Evolutionary conservation across 495 filamentous ascomycete genomes (phyloP), one percentile per base, ranked within the genome.

Genomic region (Immersiella caudata): DNA sequence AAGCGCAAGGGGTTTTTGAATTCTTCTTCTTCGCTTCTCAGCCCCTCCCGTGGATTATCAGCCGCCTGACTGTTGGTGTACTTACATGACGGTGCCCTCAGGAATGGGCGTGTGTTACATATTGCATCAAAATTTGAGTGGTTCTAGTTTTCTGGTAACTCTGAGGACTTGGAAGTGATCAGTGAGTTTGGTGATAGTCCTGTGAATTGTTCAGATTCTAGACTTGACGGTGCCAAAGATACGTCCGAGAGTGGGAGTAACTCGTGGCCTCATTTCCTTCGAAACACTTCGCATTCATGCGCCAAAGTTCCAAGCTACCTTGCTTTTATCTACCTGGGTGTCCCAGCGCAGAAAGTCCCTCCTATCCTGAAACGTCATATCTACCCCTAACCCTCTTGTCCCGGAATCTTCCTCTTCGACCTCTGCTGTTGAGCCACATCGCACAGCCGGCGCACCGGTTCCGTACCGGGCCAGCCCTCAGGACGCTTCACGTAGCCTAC

Each of bases 401-500:
- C 74, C 20, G 79, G 80, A 33, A 78, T 72, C 65, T 71, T 75
- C 66, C 82, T 76, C 68, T 68, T 78, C 67, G 75, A 74, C 71
- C 84, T 70, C 7, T 72, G 70, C 71, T 82, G 78, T 35, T 74
- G 71, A 11, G 84, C 85, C 20, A 66, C 52, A 68, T 81, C 76
- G 70, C 85, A 87, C 65, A 87, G 62, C 68, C 70, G 63, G 68
- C 75, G 71, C 70, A 56, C 29, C 6, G 79, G 79, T 73, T 82
- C 80, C 62, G 74, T 81, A 1, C 76, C 79, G 55, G 81, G 75
- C 84, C 84, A 86, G 20, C 78, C 77, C 67, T 76, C 67, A 0
- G 79, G 76, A 54, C 75, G 67, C 74, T 79, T 80, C 5, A 95
- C 86, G 72, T 79, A 84, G 7, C 93, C 93, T 24, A 93, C 89